Conservation (phyloP, 768 basidiomycete species). For the Xerocomus potaroensis region DNA sequence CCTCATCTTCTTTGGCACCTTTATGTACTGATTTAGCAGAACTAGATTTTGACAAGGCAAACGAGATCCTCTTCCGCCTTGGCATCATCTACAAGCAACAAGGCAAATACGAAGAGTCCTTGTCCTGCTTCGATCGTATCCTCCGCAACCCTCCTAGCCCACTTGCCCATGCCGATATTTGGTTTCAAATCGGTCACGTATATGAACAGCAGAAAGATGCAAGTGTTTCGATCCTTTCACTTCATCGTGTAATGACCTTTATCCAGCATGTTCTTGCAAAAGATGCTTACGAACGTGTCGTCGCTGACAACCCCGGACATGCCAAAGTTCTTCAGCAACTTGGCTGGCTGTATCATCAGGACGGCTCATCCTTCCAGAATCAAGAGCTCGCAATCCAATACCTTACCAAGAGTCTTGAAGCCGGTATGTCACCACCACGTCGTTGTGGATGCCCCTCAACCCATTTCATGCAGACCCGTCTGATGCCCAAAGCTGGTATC, state of each 20-base stretch:
- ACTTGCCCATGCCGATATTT: slow-evolving; percentile 95
- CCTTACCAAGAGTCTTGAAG: slow-evolving; percentile 91
- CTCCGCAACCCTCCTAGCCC: slow-evolving; percentile 94
- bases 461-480: slow-evolving; percentile 68
- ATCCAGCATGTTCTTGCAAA: slow-evolving; percentile 81
- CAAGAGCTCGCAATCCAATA: slow-evolving; percentile 93
- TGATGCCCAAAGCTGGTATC: slow-evolving; percentile 98
- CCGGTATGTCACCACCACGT: slow-evolving; percentile 51
- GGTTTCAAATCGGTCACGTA: slow-evolving; percentile 99
- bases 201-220: slow-evolving; percentile 98
- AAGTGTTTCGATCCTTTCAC: slow-evolving; percentile 25
- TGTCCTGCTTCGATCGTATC: slow-evolving; percentile 94
- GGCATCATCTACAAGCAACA: slow-evolving; percentile 99
- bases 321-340: slow-evolving; percentile 98
- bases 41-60: slow-evolving; percentile 94
- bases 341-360: slow-evolving; percentile 96
- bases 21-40: slow-evolving; percentile 31
- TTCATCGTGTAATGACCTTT: slow-evolving; percentile 12
- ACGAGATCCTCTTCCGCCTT: slow-evolving; percentile 96
- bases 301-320: slow-evolving; percentile 87
- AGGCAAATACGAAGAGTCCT: slow-evolving; percentile 83
- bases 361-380: slow-evolving; percentile 91
- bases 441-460: not conserved
- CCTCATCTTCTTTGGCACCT: not conserved
- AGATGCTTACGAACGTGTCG: slow-evolving; percentile 94